Evolutionary conservation across 2,329 filamentous ascomycete species (phyloP).

Genomic region (Hypomyces rosellus): DNA sequence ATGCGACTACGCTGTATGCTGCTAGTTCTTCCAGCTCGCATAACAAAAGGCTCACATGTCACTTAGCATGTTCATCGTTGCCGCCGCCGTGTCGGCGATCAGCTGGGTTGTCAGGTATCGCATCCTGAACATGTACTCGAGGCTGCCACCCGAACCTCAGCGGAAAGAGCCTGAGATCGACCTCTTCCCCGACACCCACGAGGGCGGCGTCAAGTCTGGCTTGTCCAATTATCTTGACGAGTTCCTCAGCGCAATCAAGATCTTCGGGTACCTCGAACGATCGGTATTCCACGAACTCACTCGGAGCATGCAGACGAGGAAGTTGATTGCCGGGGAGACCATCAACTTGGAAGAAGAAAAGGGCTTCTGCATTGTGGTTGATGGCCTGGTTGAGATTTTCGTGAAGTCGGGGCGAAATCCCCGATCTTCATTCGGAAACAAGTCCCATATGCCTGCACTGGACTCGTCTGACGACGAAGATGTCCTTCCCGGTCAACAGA

Average conservation of each 20-base stretch:
- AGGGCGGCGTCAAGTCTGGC: constrained; percentile 82
- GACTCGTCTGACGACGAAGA: constrained; percentile 62
- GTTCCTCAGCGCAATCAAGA: constrained; percentile 96
- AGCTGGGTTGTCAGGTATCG: constrained; percentile 95
- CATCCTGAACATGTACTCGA: constrained; percentile 94
- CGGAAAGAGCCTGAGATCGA: constrained; percentile 94
- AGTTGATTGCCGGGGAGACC: constrained; percentile 93
- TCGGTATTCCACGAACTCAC: constrained; percentile 98
- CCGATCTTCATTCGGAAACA: constrained; percentile 24
- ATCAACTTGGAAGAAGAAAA: constrained; percentile 95
- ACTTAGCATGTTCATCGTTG: constrained; percentile 65
- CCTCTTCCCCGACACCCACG: constrained; percentile 87
- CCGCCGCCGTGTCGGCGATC: constrained; percentile 71
- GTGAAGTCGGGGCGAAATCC: constrained; percentile 74
- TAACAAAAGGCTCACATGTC: constrained; percentile 13
- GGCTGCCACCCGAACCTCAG: constrained; percentile 87
- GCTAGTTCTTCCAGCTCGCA: constrained; percentile 1
- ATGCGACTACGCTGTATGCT: constrained; percentile 84
- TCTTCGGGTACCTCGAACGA: constrained; percentile 93
- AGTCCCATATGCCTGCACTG: constrained; percentile 18
- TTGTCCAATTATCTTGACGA: constrained; percentile 96
- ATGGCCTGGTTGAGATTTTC: constrained; percentile 94
- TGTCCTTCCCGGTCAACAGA: constrained; percentile 61
- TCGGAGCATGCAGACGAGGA: constrained; percentile 94
- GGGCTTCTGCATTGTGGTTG: constrained; percentile 94